Conservation (phyloP, 2,329 filamentous ascomycete genomes). For the Diplodia mutila region DNA sequence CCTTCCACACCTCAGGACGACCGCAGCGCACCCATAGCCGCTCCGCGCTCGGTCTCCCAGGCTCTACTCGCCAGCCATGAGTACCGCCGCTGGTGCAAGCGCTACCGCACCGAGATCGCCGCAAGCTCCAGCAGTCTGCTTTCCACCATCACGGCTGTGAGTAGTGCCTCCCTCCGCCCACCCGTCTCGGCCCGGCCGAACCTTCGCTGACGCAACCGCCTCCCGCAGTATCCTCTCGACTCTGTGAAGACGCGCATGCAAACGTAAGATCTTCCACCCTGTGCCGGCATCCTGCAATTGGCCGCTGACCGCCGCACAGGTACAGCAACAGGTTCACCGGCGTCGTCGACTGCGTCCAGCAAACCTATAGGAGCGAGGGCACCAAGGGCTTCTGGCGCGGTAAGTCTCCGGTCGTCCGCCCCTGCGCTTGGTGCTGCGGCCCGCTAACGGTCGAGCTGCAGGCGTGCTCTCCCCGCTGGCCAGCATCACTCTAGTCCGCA, state of each 20-base stretch:
- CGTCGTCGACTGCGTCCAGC: constrained; percentile 72
- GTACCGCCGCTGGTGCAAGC: constrained; percentile 64
- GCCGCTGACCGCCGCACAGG: constrained; percentile 29
- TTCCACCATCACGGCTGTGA: constrained; percentile 72
- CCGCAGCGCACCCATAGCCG: constrained; percentile 39
- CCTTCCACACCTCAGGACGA: constrained; percentile 47
- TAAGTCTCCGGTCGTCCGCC: constrained; percentile 43
- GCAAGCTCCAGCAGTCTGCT: constrained; percentile 77
- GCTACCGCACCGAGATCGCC: constrained; percentile 79
- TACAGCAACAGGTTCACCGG: constrained; percentile 69
- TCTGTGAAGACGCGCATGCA: constrained; percentile 91
- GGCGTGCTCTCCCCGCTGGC: constrained; percentile 80
- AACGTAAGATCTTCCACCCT: constrained; percentile 51
- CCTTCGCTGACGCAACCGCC: constrained; percentile 31
- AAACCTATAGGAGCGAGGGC: constrained; percentile 68
- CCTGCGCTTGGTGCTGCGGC: constrained; percentile 25
- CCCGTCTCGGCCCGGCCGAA: background rate
- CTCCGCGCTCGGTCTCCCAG: constrained; percentile 16
- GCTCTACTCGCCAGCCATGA: constrained; percentile 16
- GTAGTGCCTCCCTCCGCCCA: constrained; percentile 30
- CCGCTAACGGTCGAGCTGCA: constrained; percentile 35
- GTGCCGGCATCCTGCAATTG: background rate
- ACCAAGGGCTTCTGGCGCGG: constrained; percentile 56
- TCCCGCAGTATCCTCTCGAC: constrained; percentile 72
- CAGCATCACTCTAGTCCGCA: constrained; percentile 76